Evolutionary conservation across 768 basidiomycete species (phyloP).

Genomic region (Crepidotus variabilis): DNA sequence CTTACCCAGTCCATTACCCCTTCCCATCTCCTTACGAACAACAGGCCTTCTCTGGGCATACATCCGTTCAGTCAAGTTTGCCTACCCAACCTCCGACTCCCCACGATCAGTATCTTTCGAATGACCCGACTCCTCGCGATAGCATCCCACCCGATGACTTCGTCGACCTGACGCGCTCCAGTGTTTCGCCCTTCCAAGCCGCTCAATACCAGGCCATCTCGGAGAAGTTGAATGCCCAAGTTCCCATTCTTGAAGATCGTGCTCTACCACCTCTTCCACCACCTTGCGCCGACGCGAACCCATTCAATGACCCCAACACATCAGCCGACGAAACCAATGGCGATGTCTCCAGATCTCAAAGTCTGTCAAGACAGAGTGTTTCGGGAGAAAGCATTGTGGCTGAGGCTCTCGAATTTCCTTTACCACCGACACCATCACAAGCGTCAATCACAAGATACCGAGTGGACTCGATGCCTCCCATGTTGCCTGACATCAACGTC

Average conservation of each 20-base stretch:
- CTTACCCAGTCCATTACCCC: background rate
- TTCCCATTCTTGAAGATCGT: constrained; percentile 22
- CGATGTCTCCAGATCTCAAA: constrained; percentile 1
- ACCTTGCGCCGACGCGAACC: constrained; percentile 27
- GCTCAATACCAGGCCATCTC: constrained; percentile 73
- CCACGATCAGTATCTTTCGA: background rate
- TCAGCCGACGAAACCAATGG: constrained; percentile 8
- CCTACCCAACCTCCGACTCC: background rate
- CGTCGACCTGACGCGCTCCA: constrained; percentile 61
- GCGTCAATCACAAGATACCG: constrained; percentile 33
- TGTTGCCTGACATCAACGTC: constrained; percentile 48
- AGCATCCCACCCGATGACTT: constrained; percentile 41
- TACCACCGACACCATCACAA: constrained; percentile 32
- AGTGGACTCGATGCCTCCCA: constrained; percentile 47
- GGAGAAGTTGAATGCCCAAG: constrained; percentile 43
- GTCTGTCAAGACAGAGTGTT: background rate
- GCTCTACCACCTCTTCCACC: constrained; percentile 17
- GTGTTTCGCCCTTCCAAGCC: constrained; percentile 73
- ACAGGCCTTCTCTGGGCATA: background rate
- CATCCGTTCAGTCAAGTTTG: background rate
- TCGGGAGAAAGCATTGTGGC: constrained; percentile 11
- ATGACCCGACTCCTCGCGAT: background rate
- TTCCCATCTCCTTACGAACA: background rate
- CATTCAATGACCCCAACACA: constrained; percentile 12
- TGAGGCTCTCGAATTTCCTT: constrained; percentile 33